These are phyloP conservation scores for Zalerion maritima DNA, from an alignment of 495 filamentous ascomycete species.

Conservation along the genomic window DNA sequence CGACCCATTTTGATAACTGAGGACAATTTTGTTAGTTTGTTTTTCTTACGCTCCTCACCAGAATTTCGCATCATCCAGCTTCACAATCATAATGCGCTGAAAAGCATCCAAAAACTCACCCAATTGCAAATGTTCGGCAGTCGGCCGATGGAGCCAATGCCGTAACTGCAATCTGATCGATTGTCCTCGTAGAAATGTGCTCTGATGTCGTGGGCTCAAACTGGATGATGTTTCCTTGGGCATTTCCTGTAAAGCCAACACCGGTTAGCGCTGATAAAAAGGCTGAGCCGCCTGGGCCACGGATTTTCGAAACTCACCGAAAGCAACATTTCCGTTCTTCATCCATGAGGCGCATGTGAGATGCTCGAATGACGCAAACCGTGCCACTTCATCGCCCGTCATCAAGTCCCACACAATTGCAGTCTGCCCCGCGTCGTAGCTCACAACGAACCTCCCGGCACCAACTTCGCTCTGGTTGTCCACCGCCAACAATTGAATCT, in stretches of 20 bases:
- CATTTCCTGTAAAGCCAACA: slow-evolving; percentile 45
- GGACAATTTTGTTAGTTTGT: slow-evolving; percentile 18
- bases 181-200: slow-evolving; percentile 81
- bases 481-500: slow-evolving; percentile 67
- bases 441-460: slow-evolving; percentile 73
- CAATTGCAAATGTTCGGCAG: slow-evolving; percentile 92
- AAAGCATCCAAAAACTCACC: slow-evolving; percentile 38
- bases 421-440: slow-evolving; percentile 81
- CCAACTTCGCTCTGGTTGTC: slow-evolving; percentile 88
- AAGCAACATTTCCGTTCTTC: slow-evolving; percentile 93
- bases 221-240: slow-evolving; percentile 82
- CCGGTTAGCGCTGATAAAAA: slow-evolving; percentile 10
- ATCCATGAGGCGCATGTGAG: slow-evolving; percentile 84
- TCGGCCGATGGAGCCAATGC: slow-evolving; percentile 83
- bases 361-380: slow-evolving; percentile 80
- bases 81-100: background rate
- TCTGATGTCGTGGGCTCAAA: slow-evolving; percentile 91
- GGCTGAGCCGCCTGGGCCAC: slow-evolving; percentile 1
- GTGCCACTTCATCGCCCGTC: slow-evolving; percentile 77
- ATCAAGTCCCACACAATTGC: slow-evolving; percentile 95
- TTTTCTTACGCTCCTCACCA: too few species aligned
- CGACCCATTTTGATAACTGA: slow-evolving; percentile 86
- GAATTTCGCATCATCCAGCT: slow-evolving; percentile 5
- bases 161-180: slow-evolving; percentile 81
- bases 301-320: slow-evolving; percentile 51